Evolutionary conservation across 805 yeast genomes (phyloP), one percentile per base, ranked within the genome.

Genomic region (Kodamaea lidongshanica): DNA sequence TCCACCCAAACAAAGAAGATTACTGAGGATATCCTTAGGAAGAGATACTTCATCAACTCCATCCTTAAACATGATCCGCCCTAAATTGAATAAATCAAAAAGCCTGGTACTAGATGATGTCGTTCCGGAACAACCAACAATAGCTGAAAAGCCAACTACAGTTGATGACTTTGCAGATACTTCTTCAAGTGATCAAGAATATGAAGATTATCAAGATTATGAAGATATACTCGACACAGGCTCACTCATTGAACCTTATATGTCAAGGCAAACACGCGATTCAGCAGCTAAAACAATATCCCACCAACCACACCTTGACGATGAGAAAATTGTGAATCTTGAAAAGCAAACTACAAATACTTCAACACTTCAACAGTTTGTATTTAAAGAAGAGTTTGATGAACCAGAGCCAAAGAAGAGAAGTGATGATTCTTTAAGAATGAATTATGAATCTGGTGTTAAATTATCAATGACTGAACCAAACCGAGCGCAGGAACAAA

Each of bases 101-200:
- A 36, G 55, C 4, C 45, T 56, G 19, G 16, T 30, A 14, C 29
- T 16, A 3, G 33, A 30, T n/a, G 33, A 30, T 16, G 12, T 27
- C 7, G 17, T 19, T 3, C 26, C 27, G 16, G 16, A 7, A 14
- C 25, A 11, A 14, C 16, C 5, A 12, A 28, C 26, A 3, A 16
- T 17, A 16, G 38, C 44, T 6, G 34, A 41, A 4, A 41, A 40
- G 24, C 48, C 42, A 16, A 35, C 50, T 18, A 42, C 45, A 5
- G 32, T 57, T 14, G 56, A 50, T 7, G 68, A 61, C 25, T 60
- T 63, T 40, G 68, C 68, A 11, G 70, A 63, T 39, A 52, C 66
- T n/a, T 41, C 53, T 2, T 42, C 51, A 2, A 28, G 33, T 5
- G 40, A 31, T n/a, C 29, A 16, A 22, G 30, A 28, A 10, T 15